phyloP scores from a whole-genome alignment of 306 rosid species.

The Boehmeria nivea region DNA sequence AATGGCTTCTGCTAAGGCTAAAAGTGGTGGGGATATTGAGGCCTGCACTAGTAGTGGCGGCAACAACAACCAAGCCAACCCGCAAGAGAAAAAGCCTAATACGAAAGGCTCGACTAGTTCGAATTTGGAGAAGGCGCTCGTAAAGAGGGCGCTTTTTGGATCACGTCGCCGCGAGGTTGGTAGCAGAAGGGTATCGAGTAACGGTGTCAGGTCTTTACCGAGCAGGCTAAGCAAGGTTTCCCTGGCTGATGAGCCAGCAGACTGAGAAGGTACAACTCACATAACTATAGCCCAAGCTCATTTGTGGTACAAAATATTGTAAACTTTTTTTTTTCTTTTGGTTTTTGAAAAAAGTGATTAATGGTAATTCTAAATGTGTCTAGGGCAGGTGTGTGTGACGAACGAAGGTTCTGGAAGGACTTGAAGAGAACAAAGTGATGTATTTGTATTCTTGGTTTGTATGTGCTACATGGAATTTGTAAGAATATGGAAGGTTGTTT shows the following conservation, averaged over 20 bases:
- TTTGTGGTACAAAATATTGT: too few relatives aligned
- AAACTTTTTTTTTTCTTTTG: too few relatives aligned
- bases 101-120: conserved; percentile 28
- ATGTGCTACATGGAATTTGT: not conserved
- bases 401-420: conserved; percentile 4
- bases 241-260: conserved; percentile 45
- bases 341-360: not conserved
- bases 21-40: conserved; percentile 24
- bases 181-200: conserved; percentile 29
- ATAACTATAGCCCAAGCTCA: too few relatives aligned
- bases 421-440: conserved; percentile 2
- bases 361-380: not conserved
- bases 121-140: conserved; percentile 52
- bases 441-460: not conserved
- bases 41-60: conserved; percentile 14
- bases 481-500: too few relatives aligned
- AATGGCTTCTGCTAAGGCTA: conserved; percentile 54
- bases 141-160: conserved; percentile 56
- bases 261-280: not conserved
- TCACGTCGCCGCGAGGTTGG: conserved; percentile 40
- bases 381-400: conserved; percentile 6
- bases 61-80: conserved; percentile 28
- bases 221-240: conserved; percentile 78
- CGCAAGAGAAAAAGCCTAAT: conserved; percentile 27
- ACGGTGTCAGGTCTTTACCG: conserved; percentile 37